Base-by-base conservation (phyloP, 495 filamentous ascomycete species). In the Penicillium roqueforti region DNA sequence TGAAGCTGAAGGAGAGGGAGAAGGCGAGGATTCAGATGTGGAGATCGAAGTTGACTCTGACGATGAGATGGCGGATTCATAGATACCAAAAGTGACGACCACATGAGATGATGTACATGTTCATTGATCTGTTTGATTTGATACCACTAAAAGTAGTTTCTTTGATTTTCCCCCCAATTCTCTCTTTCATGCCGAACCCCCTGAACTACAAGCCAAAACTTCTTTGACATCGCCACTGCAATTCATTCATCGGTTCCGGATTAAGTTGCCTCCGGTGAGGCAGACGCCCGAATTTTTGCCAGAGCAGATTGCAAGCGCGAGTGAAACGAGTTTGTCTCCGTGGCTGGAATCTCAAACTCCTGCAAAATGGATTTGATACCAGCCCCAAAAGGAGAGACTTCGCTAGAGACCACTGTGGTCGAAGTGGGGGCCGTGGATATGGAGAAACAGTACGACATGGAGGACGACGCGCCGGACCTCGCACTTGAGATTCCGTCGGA, bases 31-130 rank as follows among this genome's bases (percentile, higher is more conserved):
- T 6, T 68, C 68, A 47, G 63, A 70, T 25, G 68, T 67, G 45
- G 74, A 73, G 40, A 66, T 72, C 49, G 74, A 74, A 39, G 63
- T 49, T 11, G 67, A 67, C 37, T 76, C 74, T n/a, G 72, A 76
- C 32, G 72, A 77, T 31, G 73, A 79, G 59, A 79, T 79, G 75
- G 70, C 74, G 19, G 75, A 74, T 59, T 75, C 69, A 58, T 76
- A 60, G 57, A 61, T 25, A 38, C 50, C 54, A 65, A 51, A 54
- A 54, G 42, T 56, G 14, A 55, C 45, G 56, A 62, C 23, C 47
- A 28, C 32, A 43, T 57, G 47, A 57, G 22, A 52, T 29, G 54
- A 57, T 63, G 56, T 60, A 58, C 47, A 69, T 65, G 40, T 59
- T 46, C 50, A 43, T 45, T 45, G 42, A 29, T 58, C 54, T 59